Evolutionary conservation across 2,329 filamentous ascomycete genomes (phyloP).

Genomic region (Byssothecium circinans): DNA sequence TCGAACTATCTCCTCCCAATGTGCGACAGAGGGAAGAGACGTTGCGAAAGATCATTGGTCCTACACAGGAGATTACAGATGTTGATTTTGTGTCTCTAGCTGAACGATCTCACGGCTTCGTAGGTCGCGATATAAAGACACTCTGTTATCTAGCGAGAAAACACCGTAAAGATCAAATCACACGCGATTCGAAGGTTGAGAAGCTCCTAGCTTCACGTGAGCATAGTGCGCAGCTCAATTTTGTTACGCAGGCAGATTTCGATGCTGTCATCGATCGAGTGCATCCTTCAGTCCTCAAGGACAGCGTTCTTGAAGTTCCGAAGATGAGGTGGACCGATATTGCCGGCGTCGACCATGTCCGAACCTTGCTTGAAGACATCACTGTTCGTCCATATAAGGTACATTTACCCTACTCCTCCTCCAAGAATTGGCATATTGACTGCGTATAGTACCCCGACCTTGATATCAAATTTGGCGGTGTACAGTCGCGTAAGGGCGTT

Average conservation of each 20-base stretch:
- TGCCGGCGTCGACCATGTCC: constrained; percentile 78
- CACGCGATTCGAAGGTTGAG: constrained; percentile 21
- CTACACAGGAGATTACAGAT: constrained; percentile 55
- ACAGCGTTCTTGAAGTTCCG: constrained; percentile 84
- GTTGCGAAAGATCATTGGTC: constrained; percentile 51
- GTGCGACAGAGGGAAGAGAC: constrained; percentile 72
- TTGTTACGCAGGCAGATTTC: constrained; percentile 55
- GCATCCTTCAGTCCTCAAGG: constrained; percentile 83
- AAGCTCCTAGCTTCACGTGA: constrained; percentile 25
- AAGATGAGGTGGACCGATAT: constrained; percentile 86
- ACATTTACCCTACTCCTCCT: constrained; percentile 42
- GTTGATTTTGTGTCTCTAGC: constrained; percentile 60
- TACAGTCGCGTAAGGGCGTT: constrained; percentile 70
- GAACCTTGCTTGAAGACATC: constrained; percentile 60
- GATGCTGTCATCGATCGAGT: constrained; percentile 67
- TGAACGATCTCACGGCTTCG: constrained; percentile 83
- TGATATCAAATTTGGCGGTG: constrained; percentile 37
- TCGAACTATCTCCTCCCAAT: constrained; percentile 79
- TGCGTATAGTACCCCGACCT: constrained; percentile 36
- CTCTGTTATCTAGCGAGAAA: constrained; percentile 61
- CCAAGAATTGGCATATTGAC: neutral
- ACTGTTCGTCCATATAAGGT: constrained; percentile 62
- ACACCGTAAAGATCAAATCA: constrained; percentile 26
- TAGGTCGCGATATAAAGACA: constrained; percentile 72
- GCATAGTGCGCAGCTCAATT: constrained; percentile 19